A percentile compares a stretch with the other conserved stretches of the same genome.
Evolutionary conservation across 495 filamentous ascomycete species (phyloP).

Genomic region (Penicillium antarcticum): DNA sequence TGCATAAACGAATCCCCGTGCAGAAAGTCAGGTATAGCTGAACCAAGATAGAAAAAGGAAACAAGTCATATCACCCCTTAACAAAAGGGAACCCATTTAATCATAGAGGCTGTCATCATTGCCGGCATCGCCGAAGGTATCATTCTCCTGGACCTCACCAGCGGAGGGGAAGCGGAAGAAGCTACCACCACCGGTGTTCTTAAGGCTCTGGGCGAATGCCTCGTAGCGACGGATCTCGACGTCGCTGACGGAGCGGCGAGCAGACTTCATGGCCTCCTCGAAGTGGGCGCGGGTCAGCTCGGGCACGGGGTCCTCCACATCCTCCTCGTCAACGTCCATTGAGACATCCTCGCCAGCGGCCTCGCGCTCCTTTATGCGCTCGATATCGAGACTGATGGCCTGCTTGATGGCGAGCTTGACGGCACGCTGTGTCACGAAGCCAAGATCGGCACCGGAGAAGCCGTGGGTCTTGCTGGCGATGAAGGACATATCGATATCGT

Average conservation of each 20-base stretch:
- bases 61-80: slow-evolving; percentile 7
- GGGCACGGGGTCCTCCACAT: slow-evolving; percentile 91
- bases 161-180: slow-evolving; percentile 95
- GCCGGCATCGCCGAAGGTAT: slow-evolving; percentile 76
- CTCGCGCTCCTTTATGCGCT: slow-evolving; percentile 82
- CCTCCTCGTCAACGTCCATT: slow-evolving; percentile 74
- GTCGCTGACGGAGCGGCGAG: slow-evolving; percentile 88
- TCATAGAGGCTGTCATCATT: slow-evolving; percentile 87
- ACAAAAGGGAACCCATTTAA: slow-evolving; percentile 35
- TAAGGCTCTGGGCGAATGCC: slow-evolving; percentile 98
- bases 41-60: slow-evolving; percentile 17
- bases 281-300: slow-evolving; percentile 95
- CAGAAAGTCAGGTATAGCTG: slow-evolving; percentile 9
- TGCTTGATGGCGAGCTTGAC: slow-evolving; percentile 99
- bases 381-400: slow-evolving; percentile 84
- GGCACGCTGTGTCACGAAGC: slow-evolving; percentile 96
- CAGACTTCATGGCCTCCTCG: slow-evolving; percentile 95
- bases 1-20: slow-evolving; percentile 13
- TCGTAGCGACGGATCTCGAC: slow-evolving; percentile 97
- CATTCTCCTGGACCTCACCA: slow-evolving; percentile 56
- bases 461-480: slow-evolving; percentile 97
- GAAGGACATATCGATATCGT: slow-evolving; percentile 82
- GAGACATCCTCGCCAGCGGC: slow-evolving; percentile 76
- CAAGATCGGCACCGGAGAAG: slow-evolving; percentile 99
- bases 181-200: slow-evolving; percentile 89